Conservation (phyloP, 139 green algal genomes). For the Coelastrella sp. region DNA sequence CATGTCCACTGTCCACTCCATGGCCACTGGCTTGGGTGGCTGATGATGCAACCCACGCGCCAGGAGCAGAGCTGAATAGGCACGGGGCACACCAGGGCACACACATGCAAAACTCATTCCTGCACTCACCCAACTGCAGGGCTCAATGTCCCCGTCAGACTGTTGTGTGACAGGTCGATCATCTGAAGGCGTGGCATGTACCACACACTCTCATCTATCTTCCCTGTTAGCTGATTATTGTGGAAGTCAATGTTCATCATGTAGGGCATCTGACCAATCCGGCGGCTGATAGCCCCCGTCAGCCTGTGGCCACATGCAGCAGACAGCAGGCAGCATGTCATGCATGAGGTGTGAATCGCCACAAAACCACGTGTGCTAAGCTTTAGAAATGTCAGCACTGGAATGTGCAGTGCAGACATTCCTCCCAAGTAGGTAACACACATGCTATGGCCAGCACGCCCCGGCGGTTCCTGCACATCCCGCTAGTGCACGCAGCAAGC, state of each 20-base stretch:
- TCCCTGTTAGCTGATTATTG: conserved; percentile 25
- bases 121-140: neutral
- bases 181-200: conserved; percentile 17
- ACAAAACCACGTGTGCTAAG: too few relatives aligned
- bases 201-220: conserved; percentile 31
- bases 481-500: too few relatives aligned
- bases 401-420: too few relatives aligned
- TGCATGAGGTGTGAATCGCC: neutral
- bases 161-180: conserved; percentile 26
- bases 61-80: neutral
- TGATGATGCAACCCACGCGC: neutral
- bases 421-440: too few relatives aligned
- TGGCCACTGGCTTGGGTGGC: neutral
- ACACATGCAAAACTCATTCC: neutral
- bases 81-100: neutral
- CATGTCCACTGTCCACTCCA: too few relatives aligned
- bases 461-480: too few relatives aligned
- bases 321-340: neutral
- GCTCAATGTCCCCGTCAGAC: conserved; percentile 13
- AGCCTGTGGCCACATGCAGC: neutral
- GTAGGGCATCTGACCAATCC: conserved; percentile 1
- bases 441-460: too few relatives aligned
- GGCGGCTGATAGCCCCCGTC: neutral
- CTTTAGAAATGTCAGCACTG: too few relatives aligned
- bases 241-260: neutral